These are phyloP conservation scores for Ophiosphaerella herpotricha DNA, from an alignment of 2,329 filamentous ascomycete species.

Conservation along the genomic window DNA sequence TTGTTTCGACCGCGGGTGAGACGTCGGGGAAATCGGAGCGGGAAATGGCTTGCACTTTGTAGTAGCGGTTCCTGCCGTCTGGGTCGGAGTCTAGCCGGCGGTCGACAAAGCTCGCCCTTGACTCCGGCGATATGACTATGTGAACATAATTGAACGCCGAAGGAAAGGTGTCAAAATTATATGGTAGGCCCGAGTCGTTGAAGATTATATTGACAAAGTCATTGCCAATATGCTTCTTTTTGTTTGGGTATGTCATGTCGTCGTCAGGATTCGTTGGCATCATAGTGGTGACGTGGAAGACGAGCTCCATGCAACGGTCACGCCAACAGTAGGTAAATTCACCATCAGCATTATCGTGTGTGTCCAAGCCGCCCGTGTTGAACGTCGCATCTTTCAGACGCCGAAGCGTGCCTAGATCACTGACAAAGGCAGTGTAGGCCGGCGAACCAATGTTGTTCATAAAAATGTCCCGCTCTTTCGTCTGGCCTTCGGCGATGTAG, in stretches of 20 bases:
- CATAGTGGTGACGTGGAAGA: constrained; percentile 95
- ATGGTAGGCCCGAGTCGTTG: constrained; percentile 91
- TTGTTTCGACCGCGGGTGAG: constrained; percentile 84
- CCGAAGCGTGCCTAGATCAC: constrained; percentile 79
- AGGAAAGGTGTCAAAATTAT: constrained; percentile 88
- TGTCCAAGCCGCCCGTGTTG: constrained; percentile 91
- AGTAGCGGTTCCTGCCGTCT: constrained; percentile 63
- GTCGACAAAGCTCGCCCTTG: constrained; percentile 74
- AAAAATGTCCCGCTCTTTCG: constrained; percentile 79
- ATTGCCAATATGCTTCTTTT: constrained; percentile 96
- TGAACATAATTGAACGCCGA: constrained; percentile 97
- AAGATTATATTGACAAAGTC: constrained; percentile 98
- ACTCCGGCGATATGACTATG: constrained; percentile 91
- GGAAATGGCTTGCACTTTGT: constrained; percentile 86
- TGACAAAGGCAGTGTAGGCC: constrained; percentile 86
- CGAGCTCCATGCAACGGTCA: constrained; percentile 90
- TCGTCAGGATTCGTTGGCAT: constrained; percentile 87
- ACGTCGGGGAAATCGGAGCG: constrained; percentile 89
- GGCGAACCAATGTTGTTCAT: constrained; percentile 83
- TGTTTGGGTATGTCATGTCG: constrained; percentile 73
- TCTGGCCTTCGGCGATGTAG: constrained; percentile 88
- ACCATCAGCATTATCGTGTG: constrained; percentile 76
- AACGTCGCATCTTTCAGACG: constrained; percentile 81
- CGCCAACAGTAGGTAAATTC: constrained; percentile 92
- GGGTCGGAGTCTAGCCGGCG: constrained; percentile 48